Conservation (phyloP, 352 stramenopile species). For the Phytophthora aleatoria region DNA sequence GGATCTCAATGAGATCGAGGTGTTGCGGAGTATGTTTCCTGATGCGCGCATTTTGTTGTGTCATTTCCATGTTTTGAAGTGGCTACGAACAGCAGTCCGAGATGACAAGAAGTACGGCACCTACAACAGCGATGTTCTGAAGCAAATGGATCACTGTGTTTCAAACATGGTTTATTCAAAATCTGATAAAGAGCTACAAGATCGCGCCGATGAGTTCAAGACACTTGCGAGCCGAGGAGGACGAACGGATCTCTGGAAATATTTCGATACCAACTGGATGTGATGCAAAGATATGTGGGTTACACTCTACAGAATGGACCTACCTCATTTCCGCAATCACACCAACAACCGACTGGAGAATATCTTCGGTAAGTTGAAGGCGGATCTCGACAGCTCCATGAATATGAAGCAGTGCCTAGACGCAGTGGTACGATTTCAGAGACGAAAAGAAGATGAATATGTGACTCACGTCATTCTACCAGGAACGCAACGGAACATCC, state of each 20-base stretch:
- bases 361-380: not conserved
- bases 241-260: not conserved
- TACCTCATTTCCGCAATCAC: conserved; percentile 3
- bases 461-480: not conserved
- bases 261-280: conserved; percentile 7
- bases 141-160: conserved; percentile 15
- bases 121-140: conserved; percentile 1
- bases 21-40: conserved; percentile 3
- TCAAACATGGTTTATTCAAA: conserved; percentile 8
- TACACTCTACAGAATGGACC: not conserved
- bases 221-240: not conserved
- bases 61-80: conserved; percentile 13
- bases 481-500: not conserved
- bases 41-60: conserved; percentile 1
- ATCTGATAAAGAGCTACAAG: not conserved
- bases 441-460: not conserved
- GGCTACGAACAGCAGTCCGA: not conserved
- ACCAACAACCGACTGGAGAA: conserved; percentile 1
- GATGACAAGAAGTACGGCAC: conserved; percentile 14
- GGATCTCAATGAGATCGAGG: conserved; percentile 21
- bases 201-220: conserved; percentile 11
- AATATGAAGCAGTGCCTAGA: not conserved
- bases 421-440: not conserved
- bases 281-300: conserved; percentile 6
- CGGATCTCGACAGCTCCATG: not conserved